phyloP scores from a whole-genome alignment of 2,329 filamentous ascomycete genomes.

The Calonectria pauciramosa region DNA sequence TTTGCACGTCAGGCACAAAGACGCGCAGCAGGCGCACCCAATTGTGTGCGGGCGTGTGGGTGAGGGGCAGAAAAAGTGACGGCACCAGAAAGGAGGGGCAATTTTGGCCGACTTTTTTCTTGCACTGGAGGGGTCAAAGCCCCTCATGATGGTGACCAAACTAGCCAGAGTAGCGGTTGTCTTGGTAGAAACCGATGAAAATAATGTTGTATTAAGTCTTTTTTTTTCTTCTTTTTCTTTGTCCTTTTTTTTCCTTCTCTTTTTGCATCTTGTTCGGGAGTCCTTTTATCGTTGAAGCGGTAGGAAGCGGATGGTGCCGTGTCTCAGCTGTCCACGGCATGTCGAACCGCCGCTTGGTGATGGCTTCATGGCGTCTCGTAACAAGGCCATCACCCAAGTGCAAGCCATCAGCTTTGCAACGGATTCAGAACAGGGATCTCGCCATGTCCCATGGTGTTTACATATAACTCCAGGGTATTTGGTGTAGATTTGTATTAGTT shows the following conservation, averaged over 20 bases:
- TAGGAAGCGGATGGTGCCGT: neutral
- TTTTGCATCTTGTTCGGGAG: neutral
- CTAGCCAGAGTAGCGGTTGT: neutral
- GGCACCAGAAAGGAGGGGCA: slow-evolving; percentile 34
- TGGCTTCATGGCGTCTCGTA: neutral
- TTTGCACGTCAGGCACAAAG: slow-evolving; percentile 37
- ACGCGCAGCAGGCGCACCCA: slow-evolving; percentile 24
- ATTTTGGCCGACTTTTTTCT: slow-evolving; percentile 18
- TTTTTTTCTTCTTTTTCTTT: neutral
- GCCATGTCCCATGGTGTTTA: neutral
- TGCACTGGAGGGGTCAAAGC: neutral
- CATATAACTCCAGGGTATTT: neutral
- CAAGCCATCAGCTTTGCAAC: neutral
- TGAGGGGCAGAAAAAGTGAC: slow-evolving; percentile 25
- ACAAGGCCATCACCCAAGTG: neutral
- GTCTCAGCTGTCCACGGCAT: neutral
- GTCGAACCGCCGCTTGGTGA: neutral
- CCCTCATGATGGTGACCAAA: neutral
- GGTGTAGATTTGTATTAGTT: neutral
- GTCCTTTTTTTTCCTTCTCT: too few relatives aligned
- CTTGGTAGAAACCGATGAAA: neutral
- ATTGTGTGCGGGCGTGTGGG: slow-evolving; percentile 33
- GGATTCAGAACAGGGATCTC: neutral
- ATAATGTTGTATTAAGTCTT: neutral
- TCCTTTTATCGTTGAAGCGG: neutral